These are phyloP conservation scores for Microbotryum lychnidis-dioicae DNA, from an alignment of 1,284 basidiomycete species.

Conservation along the genomic window DNA sequence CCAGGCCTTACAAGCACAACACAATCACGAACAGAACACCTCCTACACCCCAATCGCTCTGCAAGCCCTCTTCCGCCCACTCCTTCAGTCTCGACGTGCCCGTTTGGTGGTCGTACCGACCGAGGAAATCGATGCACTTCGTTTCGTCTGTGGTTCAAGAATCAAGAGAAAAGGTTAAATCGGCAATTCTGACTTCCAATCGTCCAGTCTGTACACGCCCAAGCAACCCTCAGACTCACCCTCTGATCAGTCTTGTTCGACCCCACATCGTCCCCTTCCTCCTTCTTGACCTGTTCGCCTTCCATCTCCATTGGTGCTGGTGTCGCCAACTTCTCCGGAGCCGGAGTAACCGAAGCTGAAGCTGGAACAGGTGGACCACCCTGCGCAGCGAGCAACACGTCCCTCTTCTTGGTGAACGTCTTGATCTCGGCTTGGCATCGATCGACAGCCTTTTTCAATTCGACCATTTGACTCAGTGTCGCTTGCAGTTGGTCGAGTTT, in stretches of 20 bases:
- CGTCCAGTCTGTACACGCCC: neutral
- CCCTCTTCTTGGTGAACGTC: constrained; percentile 58
- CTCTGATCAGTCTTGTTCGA: constrained; percentile 3
- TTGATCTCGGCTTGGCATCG: constrained; percentile 73
- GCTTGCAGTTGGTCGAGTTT: constrained; percentile 64
- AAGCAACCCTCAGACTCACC: neutral
- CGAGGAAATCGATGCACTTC: constrained; percentile 22
- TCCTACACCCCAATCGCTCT: too few species aligned
- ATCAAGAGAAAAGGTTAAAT: neutral
- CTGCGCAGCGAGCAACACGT: constrained; percentile 32
- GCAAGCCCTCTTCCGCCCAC: neutral
- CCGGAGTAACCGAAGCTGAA: too few species aligned
- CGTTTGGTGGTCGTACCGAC: constrained; percentile 20
- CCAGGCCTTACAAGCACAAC: too few species aligned
- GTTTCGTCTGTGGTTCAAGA: constrained; percentile 13
- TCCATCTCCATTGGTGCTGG: constrained; percentile 2
- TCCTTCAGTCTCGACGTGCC: constrained; percentile 15
- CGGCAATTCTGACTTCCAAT: neutral
- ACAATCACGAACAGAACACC: too few species aligned
- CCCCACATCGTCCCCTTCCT: constrained; percentile 11
- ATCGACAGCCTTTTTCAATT: constrained; percentile 80
- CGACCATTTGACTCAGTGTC: constrained; percentile 62
- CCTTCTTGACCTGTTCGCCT: constrained; percentile 14
- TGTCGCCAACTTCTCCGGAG: too few species aligned
- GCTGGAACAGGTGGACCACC: too few species aligned